Conservation (phyloP, 2,329 filamentous ascomycete genomes). For the Hypoxylon sp. region DNA sequence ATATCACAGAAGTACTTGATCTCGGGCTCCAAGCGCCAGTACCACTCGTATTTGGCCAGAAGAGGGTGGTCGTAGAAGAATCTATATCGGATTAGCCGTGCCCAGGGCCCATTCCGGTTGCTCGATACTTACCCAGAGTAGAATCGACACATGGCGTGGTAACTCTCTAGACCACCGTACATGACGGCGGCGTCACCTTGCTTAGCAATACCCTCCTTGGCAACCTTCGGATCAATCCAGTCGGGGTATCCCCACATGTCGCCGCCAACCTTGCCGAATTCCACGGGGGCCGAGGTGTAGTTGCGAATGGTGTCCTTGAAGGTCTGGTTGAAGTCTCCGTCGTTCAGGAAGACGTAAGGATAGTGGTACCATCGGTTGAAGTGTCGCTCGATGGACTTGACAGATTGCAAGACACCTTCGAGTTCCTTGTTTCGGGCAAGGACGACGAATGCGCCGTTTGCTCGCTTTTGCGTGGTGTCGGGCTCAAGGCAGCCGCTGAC, state of each 20-base stretch:
- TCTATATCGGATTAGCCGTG: conserved; percentile 50
- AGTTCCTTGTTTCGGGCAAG: conserved; percentile 95
- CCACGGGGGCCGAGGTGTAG: conserved; percentile 85
- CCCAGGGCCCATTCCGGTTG: not conserved
- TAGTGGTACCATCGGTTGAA: conserved; percentile 99
- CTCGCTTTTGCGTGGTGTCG: conserved; percentile 79
- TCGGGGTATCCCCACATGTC: conserved; percentile 97
- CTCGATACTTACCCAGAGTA: conserved; percentile 81
- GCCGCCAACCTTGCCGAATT: conserved; percentile 92
- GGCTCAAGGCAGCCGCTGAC: conserved; percentile 86
- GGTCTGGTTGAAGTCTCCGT: conserved; percentile 93
- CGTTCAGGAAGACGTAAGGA: conserved; percentile 97
- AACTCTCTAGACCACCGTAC: conserved; percentile 98
- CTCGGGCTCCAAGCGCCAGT: conserved; percentile 98
- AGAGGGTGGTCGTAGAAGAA: conserved; percentile 98
- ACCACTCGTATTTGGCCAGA: conserved; percentile 97
- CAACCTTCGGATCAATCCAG: conserved; percentile 93
- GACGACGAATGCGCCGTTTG: conserved; percentile 95
- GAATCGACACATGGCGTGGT: conserved; percentile 99
- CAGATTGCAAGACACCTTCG: conserved; percentile 92
- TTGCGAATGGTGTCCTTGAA: conserved; percentile 90
- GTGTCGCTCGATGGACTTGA: conserved; percentile 97
- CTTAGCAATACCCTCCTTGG: conserved; percentile 94
- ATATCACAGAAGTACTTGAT: conserved; percentile 99
- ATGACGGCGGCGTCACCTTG: conserved; percentile 98